phyloP scores from a whole-genome alignment of 225 moss, liverwort and hornwort genomes.

The Marchantia polymorpha region DNA sequence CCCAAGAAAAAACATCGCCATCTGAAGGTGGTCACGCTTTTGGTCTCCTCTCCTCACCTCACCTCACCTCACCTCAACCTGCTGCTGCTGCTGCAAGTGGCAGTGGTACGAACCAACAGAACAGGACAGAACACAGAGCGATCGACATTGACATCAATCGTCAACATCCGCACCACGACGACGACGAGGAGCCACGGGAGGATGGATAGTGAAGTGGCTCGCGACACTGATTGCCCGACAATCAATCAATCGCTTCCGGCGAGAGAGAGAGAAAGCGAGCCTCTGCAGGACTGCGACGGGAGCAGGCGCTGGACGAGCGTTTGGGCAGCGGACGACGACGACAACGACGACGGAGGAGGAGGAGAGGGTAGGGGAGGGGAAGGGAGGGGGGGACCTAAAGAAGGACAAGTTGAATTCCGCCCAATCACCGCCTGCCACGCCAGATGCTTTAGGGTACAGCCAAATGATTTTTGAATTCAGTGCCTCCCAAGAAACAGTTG shows the following conservation, averaged over 20 bases:
- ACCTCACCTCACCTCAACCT: constrained; percentile 2
- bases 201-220: neutral
- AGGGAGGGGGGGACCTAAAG: constrained; percentile 16
- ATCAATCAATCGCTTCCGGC: neutral
- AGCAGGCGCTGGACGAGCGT: neutral
- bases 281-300: too few relatives aligned
- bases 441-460: constrained; percentile 13
- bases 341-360: too few relatives aligned
- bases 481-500: neutral
- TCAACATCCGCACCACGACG: neutral
- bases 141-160: neutral
- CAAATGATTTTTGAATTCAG: constrained; percentile 20
- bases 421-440: constrained; percentile 20
- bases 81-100: neutral
- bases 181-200: neutral
- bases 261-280: neutral
- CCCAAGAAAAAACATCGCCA: neutral
- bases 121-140: neutral
- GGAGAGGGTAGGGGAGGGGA: neutral
- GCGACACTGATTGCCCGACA: neutral
- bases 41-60: neutral
- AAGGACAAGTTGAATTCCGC: neutral
- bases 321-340: neutral
- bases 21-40: neutral
- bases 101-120: neutral